A percentile compares a stretch with the other conserved stretches of the same genome.
phyloP scores from a whole-genome alignment of 1,284 basidiomycete species.

The Pseudomicrostroma phylloplanum region DNA sequence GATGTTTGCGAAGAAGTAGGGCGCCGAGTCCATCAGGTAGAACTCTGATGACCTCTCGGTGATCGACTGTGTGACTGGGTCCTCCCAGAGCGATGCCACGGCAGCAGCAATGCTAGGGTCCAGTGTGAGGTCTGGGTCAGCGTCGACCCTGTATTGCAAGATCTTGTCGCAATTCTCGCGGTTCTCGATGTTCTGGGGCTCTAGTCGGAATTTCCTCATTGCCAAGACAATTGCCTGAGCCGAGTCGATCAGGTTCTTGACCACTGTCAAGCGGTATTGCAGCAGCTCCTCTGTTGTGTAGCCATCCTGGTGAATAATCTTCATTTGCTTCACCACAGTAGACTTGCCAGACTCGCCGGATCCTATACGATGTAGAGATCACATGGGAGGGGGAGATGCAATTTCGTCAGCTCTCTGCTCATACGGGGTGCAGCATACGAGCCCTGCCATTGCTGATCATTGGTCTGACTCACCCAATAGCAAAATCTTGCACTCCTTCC shows the following conservation, averaged over 20 bases:
- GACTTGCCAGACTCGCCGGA: constrained; percentile 92
- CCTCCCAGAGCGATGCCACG: constrained; percentile 69
- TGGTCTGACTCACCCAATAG: constrained; percentile 58
- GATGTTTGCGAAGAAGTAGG: constrained; percentile 67
- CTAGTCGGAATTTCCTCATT: constrained; percentile 78
- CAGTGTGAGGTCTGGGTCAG: constrained; percentile 28
- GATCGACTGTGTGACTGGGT: constrained; percentile 67
- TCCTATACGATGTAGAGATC: constrained; percentile 44
- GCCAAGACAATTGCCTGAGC: constrained; percentile 75
- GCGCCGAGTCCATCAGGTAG: constrained; percentile 70
- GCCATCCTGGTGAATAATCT: constrained; percentile 66
- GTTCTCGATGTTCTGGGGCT: constrained; percentile 66
- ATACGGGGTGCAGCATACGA: neutral
- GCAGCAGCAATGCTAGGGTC: constrained; percentile 43
- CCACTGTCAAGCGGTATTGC: constrained; percentile 70
- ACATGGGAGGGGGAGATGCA: neutral
- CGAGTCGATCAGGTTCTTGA: constrained; percentile 80
- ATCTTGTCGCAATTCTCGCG: constrained; percentile 54
- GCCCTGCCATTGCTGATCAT: too few species aligned
- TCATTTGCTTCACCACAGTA: constrained; percentile 71
- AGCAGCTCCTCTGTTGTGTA: constrained; percentile 72
- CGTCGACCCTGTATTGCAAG: constrained; percentile 41
- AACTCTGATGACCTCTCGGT: constrained; percentile 74
- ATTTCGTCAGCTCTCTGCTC: neutral
- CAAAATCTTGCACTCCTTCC: constrained; percentile 53